Base-by-base conservation (phyloP, 768 basidiomycete species). In the Peribolospora baueri region DNA sequence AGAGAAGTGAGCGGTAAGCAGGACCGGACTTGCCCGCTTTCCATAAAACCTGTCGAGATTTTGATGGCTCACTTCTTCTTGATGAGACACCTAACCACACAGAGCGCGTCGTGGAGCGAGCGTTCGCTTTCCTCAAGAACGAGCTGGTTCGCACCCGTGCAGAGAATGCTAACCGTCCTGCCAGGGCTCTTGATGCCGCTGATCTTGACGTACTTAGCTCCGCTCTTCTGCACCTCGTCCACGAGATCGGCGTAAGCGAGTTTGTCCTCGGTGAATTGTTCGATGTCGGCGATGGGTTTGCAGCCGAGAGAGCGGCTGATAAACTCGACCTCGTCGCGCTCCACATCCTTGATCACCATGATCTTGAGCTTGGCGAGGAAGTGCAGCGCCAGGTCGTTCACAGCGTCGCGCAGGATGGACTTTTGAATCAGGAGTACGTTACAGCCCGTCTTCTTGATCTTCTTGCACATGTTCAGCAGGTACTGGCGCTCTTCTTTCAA, bases 361-460 rank as follows among this genome's bases (percentile, higher is more conserved):
- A 98, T 98, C 65, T 87, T 88, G 57, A 98, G 78, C 58, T 87
- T 83, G 65, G 93, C 87, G 60, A 98, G 79, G 76, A 95, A 97
- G 66, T 84, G 88, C 58, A 98, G 81, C 5, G 93, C 87, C 25
- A 87, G 81, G 58, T 95, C 93, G 66, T 91, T 93, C 55, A 97
- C 90, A n/a, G 91, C 93, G 64, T 98, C 93, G 53, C 93, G 85
- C 47, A 98, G 77, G 65, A 98, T 98, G 48, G 93, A 97, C 68
- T 98, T 98, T 74, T 98, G 93, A 65, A 98, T 93, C 49, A 98
- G 76, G 51, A 98, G 79, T 52, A 95, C 93, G 63, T 97, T 98
- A 75, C 93, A 97, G 61, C 90, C 90, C n/a, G 88, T 81, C 70
- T 93, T 95, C 69, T 97, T 98, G 70, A 98, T 97, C 70, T 88